Percentiles rank a stretch among this genome's conserved stretches.
phyloP scores from a whole-genome alignment of 2,329 filamentous ascomycete genomes.

The Lecanicillium sp. region DNA sequence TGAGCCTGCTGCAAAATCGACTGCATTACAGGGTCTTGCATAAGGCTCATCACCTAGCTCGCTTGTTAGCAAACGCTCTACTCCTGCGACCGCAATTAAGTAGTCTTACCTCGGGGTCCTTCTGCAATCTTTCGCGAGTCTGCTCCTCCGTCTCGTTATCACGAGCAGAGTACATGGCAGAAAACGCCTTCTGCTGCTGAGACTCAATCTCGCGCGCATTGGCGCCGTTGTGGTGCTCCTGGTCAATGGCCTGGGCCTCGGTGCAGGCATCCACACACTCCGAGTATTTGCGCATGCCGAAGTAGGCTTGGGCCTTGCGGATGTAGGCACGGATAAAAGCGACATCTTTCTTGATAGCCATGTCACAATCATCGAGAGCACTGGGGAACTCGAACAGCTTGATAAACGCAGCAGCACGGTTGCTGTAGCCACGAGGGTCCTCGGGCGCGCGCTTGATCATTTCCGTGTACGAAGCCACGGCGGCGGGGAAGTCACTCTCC shows the following conservation, averaged over 20 bases:
- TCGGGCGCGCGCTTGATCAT: slow-evolving; percentile 95
- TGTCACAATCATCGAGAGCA: slow-evolving; percentile 86
- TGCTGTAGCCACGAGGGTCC: slow-evolving; percentile 91
- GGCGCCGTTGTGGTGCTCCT: slow-evolving; percentile 59
- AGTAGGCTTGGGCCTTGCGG: slow-evolving; percentile 90
- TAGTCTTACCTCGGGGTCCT: slow-evolving; percentile 75
- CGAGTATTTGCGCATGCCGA: slow-evolving; percentile 97
- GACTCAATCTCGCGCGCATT: slow-evolving; percentile 88
- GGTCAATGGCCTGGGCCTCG: slow-evolving; percentile 73
- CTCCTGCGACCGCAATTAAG: not conserved
- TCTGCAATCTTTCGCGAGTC: slow-evolving; percentile 83
- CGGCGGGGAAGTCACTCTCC: slow-evolving; percentile 88
- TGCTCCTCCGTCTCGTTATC: slow-evolving; percentile 96
- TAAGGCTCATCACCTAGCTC: slow-evolving; percentile 71
- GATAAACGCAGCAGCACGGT: slow-evolving; percentile 93
- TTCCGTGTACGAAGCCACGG: slow-evolving; percentile 88
- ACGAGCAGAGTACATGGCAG: slow-evolving; percentile 81
- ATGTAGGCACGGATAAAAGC: slow-evolving; percentile 95
- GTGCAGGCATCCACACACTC: slow-evolving; percentile 86
- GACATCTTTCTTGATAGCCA: slow-evolving; percentile 83
- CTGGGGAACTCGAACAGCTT: slow-evolving; percentile 95
- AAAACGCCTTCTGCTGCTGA: slow-evolving; percentile 87
- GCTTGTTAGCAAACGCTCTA: slow-evolving; percentile 22
- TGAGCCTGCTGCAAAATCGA: slow-evolving; percentile 95
- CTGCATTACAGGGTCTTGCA: slow-evolving; percentile 97